phyloP scores from a whole-genome alignment of 306 rosid genomes.

The Ziziphus jujuba region DNA sequence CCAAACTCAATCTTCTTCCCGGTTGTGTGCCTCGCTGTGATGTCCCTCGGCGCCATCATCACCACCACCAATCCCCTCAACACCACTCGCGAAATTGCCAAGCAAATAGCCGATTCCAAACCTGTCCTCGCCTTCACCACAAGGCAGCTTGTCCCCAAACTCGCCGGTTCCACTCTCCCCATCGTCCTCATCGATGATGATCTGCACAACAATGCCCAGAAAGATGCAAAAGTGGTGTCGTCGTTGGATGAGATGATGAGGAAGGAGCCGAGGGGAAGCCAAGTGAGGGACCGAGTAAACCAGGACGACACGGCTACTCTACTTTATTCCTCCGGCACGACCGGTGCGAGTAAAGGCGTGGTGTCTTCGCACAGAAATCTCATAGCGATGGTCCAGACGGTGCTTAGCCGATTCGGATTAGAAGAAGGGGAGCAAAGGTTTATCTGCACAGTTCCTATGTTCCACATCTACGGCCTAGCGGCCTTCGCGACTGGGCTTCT shows the following conservation, averaged over 20 bases:
- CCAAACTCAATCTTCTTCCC: constrained; percentile 85
- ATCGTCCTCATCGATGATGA: constrained; percentile 55
- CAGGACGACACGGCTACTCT: constrained; percentile 87
- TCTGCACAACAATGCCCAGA: not conserved
- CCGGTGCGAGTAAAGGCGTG: constrained; percentile 91
- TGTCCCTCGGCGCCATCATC: constrained; percentile 87
- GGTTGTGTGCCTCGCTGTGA: constrained; percentile 70
- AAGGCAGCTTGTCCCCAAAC: constrained; percentile 47
- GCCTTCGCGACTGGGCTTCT: constrained; percentile 69
- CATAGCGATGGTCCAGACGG: constrained; percentile 61
- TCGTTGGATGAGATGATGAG: constrained; percentile 56
- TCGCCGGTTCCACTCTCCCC: constrained; percentile 45
- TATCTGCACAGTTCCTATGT: constrained; percentile 91
- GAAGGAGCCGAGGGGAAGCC: constrained; percentile 19
- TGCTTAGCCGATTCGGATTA: constrained; percentile 37
- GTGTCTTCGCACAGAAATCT: constrained; percentile 74
- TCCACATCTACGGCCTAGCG: constrained; percentile 78
- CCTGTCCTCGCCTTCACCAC: constrained; percentile 77
- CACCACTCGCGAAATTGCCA: constrained; percentile 70
- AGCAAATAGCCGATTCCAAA: constrained; percentile 73
- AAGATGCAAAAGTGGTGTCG: constrained; percentile 2
- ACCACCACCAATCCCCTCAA: constrained; percentile 94
- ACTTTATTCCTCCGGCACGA: constrained; percentile 86
- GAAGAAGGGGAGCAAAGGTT: constrained; percentile 45
- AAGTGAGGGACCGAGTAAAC: constrained; percentile 42